Evolutionary conservation across 371 early-diverging fungal genomes (phyloP).

Genomic region (Mortierella sp.): DNA sequence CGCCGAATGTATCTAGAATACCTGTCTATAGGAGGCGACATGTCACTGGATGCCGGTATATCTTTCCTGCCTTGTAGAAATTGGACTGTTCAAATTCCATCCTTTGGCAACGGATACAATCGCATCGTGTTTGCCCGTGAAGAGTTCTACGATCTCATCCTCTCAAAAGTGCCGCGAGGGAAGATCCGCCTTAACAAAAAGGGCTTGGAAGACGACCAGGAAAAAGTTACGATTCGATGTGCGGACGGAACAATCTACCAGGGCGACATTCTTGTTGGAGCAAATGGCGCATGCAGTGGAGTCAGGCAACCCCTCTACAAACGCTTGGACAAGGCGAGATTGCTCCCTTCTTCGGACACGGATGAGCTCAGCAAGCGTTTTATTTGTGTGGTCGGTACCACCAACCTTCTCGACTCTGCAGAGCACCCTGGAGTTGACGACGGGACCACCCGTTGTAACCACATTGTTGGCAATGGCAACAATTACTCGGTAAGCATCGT

Average conservation of each 20-base stretch:
- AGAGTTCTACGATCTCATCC: slow-evolving; percentile 1
- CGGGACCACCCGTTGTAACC: too few species aligned
- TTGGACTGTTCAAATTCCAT: background rate
- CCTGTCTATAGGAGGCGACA: background rate
- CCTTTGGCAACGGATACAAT: too few species aligned
- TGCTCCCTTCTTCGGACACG: background rate
- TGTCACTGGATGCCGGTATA: slow-evolving; percentile 15
- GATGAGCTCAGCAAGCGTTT: background rate
- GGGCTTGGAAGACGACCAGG: background rate
- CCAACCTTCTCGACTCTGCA: background rate
- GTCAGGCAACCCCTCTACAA: slow-evolving; percentile 14
- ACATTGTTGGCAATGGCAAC: too few species aligned
- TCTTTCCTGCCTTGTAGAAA: slow-evolving; percentile 5
- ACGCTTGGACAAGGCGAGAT: background rate
- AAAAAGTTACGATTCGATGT: slow-evolving; percentile 4
- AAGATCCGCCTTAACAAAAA: slow-evolving; percentile 16
- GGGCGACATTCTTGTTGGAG: slow-evolving; percentile 16
- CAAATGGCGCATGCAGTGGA: slow-evolving; percentile 13
- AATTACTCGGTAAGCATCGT: too few species aligned
- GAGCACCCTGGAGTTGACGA: background rate
- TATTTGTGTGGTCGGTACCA: slow-evolving; percentile 7
- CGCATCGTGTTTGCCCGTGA: background rate
- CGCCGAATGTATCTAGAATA: too few species aligned
- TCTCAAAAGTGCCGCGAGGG: background rate
- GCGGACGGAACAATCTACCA: background rate